Evolutionary conservation across 345 rosid genomes (phyloP), one percentile per base, ranked within the genome.

Genomic region (Cardiospermum halicacabum): DNA sequence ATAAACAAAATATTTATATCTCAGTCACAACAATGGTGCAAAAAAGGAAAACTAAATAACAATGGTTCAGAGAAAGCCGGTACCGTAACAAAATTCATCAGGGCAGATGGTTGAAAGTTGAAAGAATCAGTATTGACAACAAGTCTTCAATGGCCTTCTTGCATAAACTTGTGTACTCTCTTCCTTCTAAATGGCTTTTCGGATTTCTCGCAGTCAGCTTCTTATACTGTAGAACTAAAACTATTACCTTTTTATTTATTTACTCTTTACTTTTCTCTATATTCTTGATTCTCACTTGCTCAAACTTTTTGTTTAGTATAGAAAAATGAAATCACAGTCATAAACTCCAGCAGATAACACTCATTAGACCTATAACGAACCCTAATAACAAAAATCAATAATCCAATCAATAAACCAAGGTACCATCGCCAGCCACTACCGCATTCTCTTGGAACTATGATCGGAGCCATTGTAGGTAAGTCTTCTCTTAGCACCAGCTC

Each of bases 401-500:
- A 53, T 73, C 32, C 58, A 53, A 77, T 53, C 71, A 75, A 73
- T 64, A 66, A 66, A 53, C 37, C 66, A 74, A 56, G 59, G 55
- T 50, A 53, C 28, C 60, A 55, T 65, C 53, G 53, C 10, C 67
- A 73, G 68, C 42, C 67, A 78, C 67, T 65, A 69, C 68, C 70
- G 69, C 32, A 63, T 71, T 77, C 77, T 89, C 85, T 74, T 85
- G 58, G 43, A 32, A 71, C 64, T 67, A 61, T 72, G 74, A 66
- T 77, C 84, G 53, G 61, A 60, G 57, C 48, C 78, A 62, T 68
- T 79, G 77, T 82, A 89, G 54, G 84, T 67, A 58, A 89, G 82
- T 36, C 84, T 81, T 56, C 89, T 83, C 73, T 84, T 89, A 59
- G 71, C 68, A 8, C 86, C 83, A 59, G 72, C 72, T 55, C 81